Evolutionary conservation across 352 stramenopile species (phyloP), one percentile per base, ranked within the genome.

Genomic region (Pythium scleroteichum): DNA sequence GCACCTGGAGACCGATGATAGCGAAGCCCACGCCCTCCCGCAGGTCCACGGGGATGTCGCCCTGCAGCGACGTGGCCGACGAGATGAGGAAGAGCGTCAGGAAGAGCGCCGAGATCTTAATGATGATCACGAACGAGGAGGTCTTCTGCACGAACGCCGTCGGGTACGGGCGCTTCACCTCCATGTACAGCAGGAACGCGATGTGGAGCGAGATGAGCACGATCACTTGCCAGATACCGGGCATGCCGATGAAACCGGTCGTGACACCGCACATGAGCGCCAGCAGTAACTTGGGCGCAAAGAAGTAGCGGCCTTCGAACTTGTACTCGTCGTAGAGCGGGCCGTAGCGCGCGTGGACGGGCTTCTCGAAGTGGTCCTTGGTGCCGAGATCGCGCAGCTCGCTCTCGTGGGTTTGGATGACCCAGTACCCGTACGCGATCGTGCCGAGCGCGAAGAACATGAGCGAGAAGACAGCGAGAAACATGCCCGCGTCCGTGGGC

Each of bases 261-360:
- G 83, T 94, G 69, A 91, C 84, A 39, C 86, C 84, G 41, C 72
- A 90, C 5, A 93, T 44, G 35, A 95, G 47, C 14, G 86, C 82
- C 0, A 95, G 62, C 19, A 94, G 48, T 16, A 95, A 76, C 75
- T 94, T 94, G 7, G 82, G 81, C 5, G 86, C 82, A 58, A 95
- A 95, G 68, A 95, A 95, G 66, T 88, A 95, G 10, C 86, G 86
- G 10, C 81, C 79, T 55, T 94, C 82, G 51, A 90, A 95, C 50
- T 78, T 91, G 76, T 95, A 92, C 55, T 95, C 84, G 53, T 95
- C 86, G 69, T 95, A 95, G 6, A 95, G 66, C 38, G 84, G 83
- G 0, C 86, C 86, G 48, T 94, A 95, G 1, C 82, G 79, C 19
- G 66, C 69, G 62, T 94, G 80, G 45, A 95, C 85, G 20, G 79